A percentile compares a stretch with the other conserved stretches of the same genome.
Evolutionary conservation across 148 eudicot species (phyloP).

Genomic region (Talinum fruticosum): DNA sequence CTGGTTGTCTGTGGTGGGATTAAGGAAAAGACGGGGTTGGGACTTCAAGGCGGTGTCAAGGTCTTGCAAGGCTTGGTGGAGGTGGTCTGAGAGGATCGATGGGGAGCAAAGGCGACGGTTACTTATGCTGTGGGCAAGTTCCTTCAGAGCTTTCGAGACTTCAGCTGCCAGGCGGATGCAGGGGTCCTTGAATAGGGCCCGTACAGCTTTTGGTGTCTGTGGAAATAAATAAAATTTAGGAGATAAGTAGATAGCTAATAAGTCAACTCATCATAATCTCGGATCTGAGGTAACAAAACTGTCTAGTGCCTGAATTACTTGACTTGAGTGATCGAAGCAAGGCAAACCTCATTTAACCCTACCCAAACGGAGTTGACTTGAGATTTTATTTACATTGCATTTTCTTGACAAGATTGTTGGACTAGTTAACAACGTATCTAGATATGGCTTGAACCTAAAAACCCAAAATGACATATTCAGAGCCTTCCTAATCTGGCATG

Average conservation of each 20-base stretch:
- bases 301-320: neutral
- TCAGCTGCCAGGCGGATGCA: slow-evolving; percentile 58
- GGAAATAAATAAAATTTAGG: neutral
- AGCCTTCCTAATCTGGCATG: neutral
- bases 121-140: slow-evolving; percentile 65
- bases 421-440: too few relatives aligned
- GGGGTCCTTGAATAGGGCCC: slow-evolving; percentile 76
- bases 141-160: slow-evolving; percentile 60
- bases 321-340: neutral
- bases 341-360: neutral
- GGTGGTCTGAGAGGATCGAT: slow-evolving; percentile 70
- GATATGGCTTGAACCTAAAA: too few relatives aligned
- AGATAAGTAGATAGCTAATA: neutral
- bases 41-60: slow-evolving; percentile 77
- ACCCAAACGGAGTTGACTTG: too few relatives aligned
- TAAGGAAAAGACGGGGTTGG: slow-evolving; percentile 79
- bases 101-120: slow-evolving; percentile 79
- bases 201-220: slow-evolving; percentile 70
- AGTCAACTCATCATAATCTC: neutral
- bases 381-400: too few relatives aligned
- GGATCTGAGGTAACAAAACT: neutral
- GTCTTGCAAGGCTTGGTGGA: slow-evolving; percentile 69
- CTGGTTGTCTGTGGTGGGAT: slow-evolving; percentile 34
- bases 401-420: too few relatives aligned
- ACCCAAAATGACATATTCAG: neutral